These are phyloP conservation scores for Diaporthe australafricana DNA, from an alignment of 2,329 filamentous ascomycete species.

Conservation along the genomic window DNA sequence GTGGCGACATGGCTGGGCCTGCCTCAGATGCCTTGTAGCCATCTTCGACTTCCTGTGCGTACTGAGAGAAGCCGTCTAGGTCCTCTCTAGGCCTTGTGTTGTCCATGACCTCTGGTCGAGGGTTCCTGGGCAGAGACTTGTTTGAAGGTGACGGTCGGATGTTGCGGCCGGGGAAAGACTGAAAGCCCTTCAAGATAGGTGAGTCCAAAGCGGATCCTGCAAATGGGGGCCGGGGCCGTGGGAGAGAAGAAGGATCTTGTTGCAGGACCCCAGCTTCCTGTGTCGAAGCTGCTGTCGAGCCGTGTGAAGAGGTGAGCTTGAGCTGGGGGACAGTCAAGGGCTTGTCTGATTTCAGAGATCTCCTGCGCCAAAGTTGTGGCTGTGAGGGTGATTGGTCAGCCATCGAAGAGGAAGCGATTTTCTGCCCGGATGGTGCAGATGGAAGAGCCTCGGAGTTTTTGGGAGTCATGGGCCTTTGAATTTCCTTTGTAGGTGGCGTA, in stretches of 20 bases:
- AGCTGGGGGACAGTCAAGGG: conserved; percentile 60
- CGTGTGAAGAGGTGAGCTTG: conserved; percentile 60
- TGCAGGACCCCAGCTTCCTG: conserved; percentile 35
- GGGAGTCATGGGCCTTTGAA: conserved; percentile 25
- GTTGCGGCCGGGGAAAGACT: conserved; percentile 44
- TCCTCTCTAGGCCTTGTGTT: conserved; percentile 18
- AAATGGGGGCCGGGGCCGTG: conserved; percentile 37
- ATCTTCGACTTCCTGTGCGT: conserved; percentile 36
- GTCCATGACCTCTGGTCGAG: conserved; percentile 42
- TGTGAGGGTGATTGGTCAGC: conserved; percentile 43
- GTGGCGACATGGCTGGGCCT: conserved; percentile 27
- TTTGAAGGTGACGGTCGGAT: conserved; percentile 44
- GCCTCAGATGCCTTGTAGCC: conserved; percentile 32
- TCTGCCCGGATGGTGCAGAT: conserved; percentile 42
- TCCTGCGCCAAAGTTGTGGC: conserved; percentile 60
- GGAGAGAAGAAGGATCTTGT: conserved; percentile 41
- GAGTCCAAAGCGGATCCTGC: conserved; percentile 30
- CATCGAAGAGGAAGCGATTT: conserved; percentile 40
- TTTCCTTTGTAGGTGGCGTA: conserved; percentile 31
- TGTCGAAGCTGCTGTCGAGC: conserved; percentile 57
- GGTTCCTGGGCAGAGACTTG: conserved; percentile 33
- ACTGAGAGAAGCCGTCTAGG: conserved; percentile 32
- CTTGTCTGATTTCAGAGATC: conserved; percentile 61
- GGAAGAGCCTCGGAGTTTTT: conserved; percentile 28
- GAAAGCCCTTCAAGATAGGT: conserved; percentile 36